phyloP scores from a whole-genome alignment of 2,329 filamentous ascomycete genomes.

The Dichotomopilus funicola region DNA sequence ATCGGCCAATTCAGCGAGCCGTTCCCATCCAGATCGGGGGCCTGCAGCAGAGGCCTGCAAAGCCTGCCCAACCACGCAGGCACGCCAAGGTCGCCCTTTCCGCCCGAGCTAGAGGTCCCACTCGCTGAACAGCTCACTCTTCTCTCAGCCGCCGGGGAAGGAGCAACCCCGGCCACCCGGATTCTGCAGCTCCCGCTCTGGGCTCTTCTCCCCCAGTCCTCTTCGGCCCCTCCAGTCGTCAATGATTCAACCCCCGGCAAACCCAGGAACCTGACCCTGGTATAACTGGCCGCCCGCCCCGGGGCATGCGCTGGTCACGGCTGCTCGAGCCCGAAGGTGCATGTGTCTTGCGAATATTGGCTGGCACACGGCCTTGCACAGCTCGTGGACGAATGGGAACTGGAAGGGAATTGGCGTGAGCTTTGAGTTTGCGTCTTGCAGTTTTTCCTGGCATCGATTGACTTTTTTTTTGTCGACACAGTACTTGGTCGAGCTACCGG shows the following conservation, averaged over 20 bases:
- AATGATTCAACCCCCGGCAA: not conserved
- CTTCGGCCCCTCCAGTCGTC: not conserved
- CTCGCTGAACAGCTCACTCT: not conserved
- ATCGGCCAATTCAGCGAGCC: too few species aligned
- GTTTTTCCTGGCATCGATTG: constrained; percentile 10
- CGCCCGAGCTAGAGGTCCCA: constrained; percentile 15
- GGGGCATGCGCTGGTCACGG: constrained; percentile 11
- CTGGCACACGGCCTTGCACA: constrained; percentile 11
- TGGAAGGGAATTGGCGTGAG: constrained; percentile 12
- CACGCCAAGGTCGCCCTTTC: constrained; percentile 17
- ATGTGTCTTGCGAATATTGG: constrained; percentile 44
- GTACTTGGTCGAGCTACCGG: too few species aligned
- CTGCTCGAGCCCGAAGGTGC: constrained; percentile 26
- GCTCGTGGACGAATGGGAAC: constrained; percentile 21
- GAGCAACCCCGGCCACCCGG: too few species aligned
- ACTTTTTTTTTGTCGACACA: too few species aligned
- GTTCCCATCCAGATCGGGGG: too few species aligned
- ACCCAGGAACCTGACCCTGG: constrained; percentile 9
- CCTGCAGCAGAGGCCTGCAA: too few species aligned
- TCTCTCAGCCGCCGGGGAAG: not conserved
- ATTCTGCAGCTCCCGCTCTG: too few species aligned
- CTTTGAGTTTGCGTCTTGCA: constrained; percentile 3
- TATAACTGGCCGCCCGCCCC: constrained; percentile 15
- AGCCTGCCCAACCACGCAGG: constrained; percentile 11
- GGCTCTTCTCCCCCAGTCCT: not conserved